A percentile compares a stretch with the other conserved stretches of the same genome.
Conservation (phyloP, 2,329 filamentous ascomycete genomes). For the Furcasterigmium furcatum region DNA sequence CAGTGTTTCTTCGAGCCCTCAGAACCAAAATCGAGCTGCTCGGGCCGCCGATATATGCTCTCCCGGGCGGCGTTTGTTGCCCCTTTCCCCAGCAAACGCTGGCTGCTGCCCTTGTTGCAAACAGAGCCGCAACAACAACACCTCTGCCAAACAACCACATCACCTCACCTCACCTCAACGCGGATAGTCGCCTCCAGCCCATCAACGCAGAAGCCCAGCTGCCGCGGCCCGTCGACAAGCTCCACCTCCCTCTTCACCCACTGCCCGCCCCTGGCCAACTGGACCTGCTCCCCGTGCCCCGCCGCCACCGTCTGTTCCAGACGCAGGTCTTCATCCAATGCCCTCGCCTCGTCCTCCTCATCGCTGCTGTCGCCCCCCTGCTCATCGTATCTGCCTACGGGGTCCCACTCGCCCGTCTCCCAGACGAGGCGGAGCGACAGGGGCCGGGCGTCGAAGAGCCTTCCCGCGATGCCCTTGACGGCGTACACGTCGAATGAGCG, state of each 20-base stretch:
- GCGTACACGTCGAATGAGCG: slow-evolving; percentile 77
- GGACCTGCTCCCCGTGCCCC: slow-evolving; percentile 9
- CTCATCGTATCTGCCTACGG: slow-evolving; percentile 61
- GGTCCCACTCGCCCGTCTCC: slow-evolving; percentile 91
- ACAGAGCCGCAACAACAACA: too few relatives aligned
- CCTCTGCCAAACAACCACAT: too few relatives aligned
- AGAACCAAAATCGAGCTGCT: too few relatives aligned
- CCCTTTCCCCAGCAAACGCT: too few relatives aligned
- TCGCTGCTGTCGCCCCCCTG: slow-evolving; percentile 49
- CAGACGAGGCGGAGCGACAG: slow-evolving; percentile 68
- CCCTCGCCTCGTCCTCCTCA: slow-evolving; percentile 29
- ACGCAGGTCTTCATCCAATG: slow-evolving; percentile 1
- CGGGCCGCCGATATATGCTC: too few relatives aligned
- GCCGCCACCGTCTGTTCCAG: neutral
- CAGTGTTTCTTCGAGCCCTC: too few relatives aligned
- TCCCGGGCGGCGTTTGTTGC: too few relatives aligned
- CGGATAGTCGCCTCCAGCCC: slow-evolving; percentile 67
- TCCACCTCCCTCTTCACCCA: slow-evolving; percentile 79
- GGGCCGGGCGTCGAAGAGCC: slow-evolving; percentile 63
- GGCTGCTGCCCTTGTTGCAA: too few relatives aligned
- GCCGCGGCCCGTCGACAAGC: slow-evolving; percentile 73
- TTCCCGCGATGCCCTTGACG: slow-evolving; percentile 74
- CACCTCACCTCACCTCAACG: slow-evolving; percentile 50
- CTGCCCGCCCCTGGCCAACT: slow-evolving; percentile 40
- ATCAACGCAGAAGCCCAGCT: slow-evolving; percentile 82